Percentiles rank a stretch among this genome's conserved stretches.
Conservation (phyloP, 2,329 filamentous ascomycete genomes). For the Fusarium camptoceras region DNA sequence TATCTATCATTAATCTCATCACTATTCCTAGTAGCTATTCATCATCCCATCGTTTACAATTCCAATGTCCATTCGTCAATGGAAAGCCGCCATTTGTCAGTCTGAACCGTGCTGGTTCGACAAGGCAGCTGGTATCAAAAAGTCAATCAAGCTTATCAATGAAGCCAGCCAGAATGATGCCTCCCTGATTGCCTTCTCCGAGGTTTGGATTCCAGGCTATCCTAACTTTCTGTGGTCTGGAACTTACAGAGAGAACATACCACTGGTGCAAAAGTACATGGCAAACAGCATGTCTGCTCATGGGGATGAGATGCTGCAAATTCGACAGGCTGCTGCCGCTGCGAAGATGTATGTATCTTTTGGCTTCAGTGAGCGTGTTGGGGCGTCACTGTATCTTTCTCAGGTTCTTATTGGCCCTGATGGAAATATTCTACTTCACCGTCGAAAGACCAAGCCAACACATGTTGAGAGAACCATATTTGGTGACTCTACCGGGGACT, state of each 20-base stretch:
- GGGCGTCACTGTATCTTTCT: constrained; percentile 55
- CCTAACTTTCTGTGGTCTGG: background rate
- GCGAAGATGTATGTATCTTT: constrained; percentile 54
- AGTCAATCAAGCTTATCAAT: background rate
- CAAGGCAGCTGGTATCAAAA: background rate
- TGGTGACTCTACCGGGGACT: constrained; percentile 51
- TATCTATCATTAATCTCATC: background rate
- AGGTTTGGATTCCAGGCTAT: background rate
- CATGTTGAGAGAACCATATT: constrained; percentile 64
- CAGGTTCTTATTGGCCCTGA: constrained; percentile 57
- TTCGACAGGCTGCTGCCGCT: constrained; percentile 49
- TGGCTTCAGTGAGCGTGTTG: constrained; percentile 56
- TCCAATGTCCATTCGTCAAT: constrained; percentile 4
- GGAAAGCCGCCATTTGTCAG: background rate
- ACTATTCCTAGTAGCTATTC: background rate
- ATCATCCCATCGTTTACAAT: background rate
- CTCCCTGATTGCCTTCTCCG: background rate
- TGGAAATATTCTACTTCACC: constrained; percentile 53
- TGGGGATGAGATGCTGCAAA: constrained; percentile 53
- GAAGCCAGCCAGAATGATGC: background rate
- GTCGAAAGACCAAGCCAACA: constrained; percentile 64
- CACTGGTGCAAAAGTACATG: background rate
- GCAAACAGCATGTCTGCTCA: constrained; percentile 42
- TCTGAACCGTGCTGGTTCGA: background rate
- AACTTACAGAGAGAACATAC: background rate